A percentile compares a stretch with the other conserved stretches of the same genome.
Evolutionary conservation across 352 stramenopile genomes (phyloP).

Genomic region (Saprolegnia parasitica): DNA sequence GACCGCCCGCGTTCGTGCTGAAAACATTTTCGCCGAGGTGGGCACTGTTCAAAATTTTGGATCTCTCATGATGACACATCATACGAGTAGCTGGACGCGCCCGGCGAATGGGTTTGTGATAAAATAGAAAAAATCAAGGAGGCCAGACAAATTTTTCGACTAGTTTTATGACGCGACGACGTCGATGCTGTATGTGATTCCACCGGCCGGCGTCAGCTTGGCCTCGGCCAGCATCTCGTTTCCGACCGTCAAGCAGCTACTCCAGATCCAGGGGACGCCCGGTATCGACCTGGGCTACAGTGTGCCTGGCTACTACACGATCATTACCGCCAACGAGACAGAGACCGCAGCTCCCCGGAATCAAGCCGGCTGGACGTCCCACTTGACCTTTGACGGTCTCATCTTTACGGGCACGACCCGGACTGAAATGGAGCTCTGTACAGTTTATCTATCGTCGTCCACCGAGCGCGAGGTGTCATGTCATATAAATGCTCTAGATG

Average conservation of each 20-base stretch:
- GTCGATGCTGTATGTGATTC: conserved; percentile 55
- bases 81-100: conserved; percentile 13
- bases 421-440: conserved; percentile 57
- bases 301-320: conserved; percentile 36
- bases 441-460: no score
- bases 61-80: neutral
- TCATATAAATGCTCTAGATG: neutral
- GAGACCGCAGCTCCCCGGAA: neutral
- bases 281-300: conserved; percentile 47
- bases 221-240: conserved; percentile 43
- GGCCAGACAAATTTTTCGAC: conserved; percentile 50
- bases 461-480: neutral
- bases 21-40: conserved; percentile 55
- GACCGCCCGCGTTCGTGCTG: conserved; percentile 42
- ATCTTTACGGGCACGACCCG: conserved; percentile 59
- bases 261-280: conserved; percentile 50
- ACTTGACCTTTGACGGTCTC: conserved; percentile 57
- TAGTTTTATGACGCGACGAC: conserved; percentile 60
- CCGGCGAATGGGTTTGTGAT: conserved; percentile 13
- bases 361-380: conserved; percentile 25
- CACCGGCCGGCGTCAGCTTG: conserved; percentile 34
- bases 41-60: neutral
- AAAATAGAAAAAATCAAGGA: neutral
- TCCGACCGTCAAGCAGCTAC: conserved; percentile 52
- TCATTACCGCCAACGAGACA: conserved; percentile 13